Percentiles rank a stretch among this genome's conserved stretches.
These are phyloP conservation scores for Spirogloea muscicola DNA, from an alignment of 139 green algal species.

Conservation along the genomic window DNA sequence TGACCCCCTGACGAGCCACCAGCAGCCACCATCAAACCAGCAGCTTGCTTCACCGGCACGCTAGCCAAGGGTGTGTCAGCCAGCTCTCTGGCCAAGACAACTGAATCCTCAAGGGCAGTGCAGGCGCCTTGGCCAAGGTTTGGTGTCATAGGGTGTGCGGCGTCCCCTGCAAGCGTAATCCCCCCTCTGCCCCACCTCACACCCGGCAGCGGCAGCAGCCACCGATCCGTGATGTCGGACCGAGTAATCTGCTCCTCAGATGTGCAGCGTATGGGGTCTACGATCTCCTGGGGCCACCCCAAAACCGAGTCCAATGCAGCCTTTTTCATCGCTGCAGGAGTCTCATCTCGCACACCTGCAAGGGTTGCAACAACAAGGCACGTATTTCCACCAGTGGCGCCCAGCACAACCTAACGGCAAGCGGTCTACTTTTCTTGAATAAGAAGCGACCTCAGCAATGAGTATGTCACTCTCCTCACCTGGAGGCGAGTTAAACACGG, in stretches of 20 bases:
- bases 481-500: neutral
- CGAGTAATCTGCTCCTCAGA: constrained; percentile 20
- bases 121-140: constrained; percentile 94
- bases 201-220: constrained; percentile 2
- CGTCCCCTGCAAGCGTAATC: constrained; percentile 68
- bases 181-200: constrained; percentile 20
- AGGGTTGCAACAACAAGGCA: too few relatives aligned
- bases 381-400: too few relatives aligned
- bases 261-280: constrained; percentile 25
- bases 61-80: constrained; percentile 7
- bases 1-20: neutral
- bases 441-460: too few relatives aligned
- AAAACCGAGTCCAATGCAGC: too few relatives aligned
- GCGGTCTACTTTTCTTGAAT: too few relatives aligned
- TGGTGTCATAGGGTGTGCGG: constrained; percentile 94
- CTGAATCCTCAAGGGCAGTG: constrained; percentile 56
- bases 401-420: too few relatives aligned
- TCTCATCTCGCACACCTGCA: too few relatives aligned
- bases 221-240: constrained; percentile 28
- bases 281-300: too few relatives aligned
- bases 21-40: neutral
- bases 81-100: constrained; percentile 53
- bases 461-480: too few relatives aligned
- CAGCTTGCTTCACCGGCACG: neutral
- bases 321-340: too few relatives aligned